These are phyloP conservation scores for Sodiomyces alkalinus DNA, from an alignment of 2,329 filamentous ascomycete genomes.

Conservation along the genomic window DNA sequence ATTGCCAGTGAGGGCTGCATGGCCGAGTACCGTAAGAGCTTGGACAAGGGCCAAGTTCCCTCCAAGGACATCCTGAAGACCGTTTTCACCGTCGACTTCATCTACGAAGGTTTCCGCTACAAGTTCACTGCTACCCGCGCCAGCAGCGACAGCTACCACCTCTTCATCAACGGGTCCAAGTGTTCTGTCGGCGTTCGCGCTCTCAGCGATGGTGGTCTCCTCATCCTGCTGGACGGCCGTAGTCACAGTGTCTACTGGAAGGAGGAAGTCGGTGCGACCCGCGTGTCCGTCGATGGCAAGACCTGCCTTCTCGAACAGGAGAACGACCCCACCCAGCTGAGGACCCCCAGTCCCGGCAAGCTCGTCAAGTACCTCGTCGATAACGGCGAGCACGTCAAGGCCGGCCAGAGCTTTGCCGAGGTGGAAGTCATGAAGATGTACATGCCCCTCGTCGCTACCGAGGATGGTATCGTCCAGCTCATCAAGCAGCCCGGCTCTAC, in stretches of 20 bases:
- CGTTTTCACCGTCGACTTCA: conserved; percentile 95
- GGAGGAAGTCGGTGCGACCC: conserved; percentile 91
- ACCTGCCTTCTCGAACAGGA: conserved; percentile 96
- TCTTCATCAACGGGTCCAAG: conserved; percentile 98
- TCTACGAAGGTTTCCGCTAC: conserved; percentile 91
- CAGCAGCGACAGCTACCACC: conserved; percentile 83
- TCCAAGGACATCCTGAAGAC: conserved; percentile 96
- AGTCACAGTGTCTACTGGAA: conserved; percentile 99
- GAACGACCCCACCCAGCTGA: conserved; percentile 94
- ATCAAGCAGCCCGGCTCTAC: conserved; percentile 99
- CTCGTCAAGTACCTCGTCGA: conserved; percentile 96
- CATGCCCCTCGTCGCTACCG: conserved; percentile 91
- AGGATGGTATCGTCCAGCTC: conserved; percentile 91
- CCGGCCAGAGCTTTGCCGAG: conserved; percentile 87
- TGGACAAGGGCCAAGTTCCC: conserved; percentile 95
- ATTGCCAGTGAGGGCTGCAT: conserved; percentile 85
- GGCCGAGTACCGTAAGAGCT: conserved; percentile 68
- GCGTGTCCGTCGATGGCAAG: conserved; percentile 93
- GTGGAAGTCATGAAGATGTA: conserved; percentile 99
- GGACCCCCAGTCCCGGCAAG: conserved; percentile 90
- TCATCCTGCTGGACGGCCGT: conserved; percentile 79
- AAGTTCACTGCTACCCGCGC: conserved; percentile 96
- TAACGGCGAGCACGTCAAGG: conserved; percentile 83
- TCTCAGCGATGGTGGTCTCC: conserved; percentile 82
- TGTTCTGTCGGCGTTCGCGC: conserved; percentile 85